phyloP scores from a whole-genome alignment of 2,329 filamentous ascomycete genomes.

The Botrytis elliptica region DNA sequence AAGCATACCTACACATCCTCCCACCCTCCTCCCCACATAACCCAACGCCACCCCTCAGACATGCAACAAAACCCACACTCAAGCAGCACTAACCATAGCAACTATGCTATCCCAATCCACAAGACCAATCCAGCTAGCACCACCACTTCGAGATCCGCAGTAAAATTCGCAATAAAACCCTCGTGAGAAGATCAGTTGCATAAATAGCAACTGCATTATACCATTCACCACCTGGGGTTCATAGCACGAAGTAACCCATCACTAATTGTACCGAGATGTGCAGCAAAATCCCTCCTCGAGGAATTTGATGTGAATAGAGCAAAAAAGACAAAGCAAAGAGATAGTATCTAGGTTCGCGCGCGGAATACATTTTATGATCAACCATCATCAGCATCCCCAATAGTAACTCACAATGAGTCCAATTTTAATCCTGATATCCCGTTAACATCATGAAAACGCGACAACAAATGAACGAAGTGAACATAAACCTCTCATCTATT shows the following conservation, averaged over 20 bases:
- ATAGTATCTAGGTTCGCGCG: neutral
- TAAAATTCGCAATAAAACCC: neutral
- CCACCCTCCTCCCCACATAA: neutral
- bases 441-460: neutral
- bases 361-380: neutral
- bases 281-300: neutral
- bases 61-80: neutral
- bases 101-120: neutral
- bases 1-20: neutral
- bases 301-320: neutral
- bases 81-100: neutral
- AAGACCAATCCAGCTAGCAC: neutral
- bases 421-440: neutral
- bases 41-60: neutral
- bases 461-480: neutral
- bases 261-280: neutral
- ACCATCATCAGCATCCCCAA: neutral
- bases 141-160: neutral
- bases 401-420: neutral
- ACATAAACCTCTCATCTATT: neutral
- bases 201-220: neutral
- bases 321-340: neutral
- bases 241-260: neutral
- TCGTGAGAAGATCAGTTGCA: neutral
- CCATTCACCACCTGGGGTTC: neutral